Percentiles rank a stretch among this genome's conserved stretches.
phyloP scores from a whole-genome alignment of 2,329 filamentous ascomycete species.

The Apiospora kogelbergensis region DNA sequence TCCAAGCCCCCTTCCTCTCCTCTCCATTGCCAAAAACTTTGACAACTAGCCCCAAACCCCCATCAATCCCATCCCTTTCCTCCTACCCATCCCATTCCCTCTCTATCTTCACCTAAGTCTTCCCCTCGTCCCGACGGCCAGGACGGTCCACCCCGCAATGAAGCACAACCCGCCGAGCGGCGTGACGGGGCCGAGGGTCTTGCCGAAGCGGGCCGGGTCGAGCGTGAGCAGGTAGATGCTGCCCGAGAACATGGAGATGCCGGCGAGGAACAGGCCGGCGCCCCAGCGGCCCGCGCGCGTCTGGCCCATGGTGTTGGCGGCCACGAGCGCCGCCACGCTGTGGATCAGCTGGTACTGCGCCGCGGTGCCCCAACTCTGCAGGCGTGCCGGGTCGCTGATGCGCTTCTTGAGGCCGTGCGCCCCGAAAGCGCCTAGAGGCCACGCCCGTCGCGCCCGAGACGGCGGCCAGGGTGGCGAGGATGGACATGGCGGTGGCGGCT shows the following conservation, averaged over 20 bases:
- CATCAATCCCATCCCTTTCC: not conserved
- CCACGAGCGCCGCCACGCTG: constrained; percentile 58
- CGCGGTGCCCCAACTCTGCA: constrained; percentile 63
- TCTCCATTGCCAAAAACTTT: too few species aligned
- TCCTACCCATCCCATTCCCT: too few species aligned
- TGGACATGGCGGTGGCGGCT: constrained; percentile 18
- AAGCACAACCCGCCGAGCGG: constrained; percentile 63
- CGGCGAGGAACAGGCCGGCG: constrained; percentile 58
- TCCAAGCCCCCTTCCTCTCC: not conserved
- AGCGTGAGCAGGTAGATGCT: constrained; percentile 64
- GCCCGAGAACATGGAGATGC: constrained; percentile 68
- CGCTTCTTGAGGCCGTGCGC: constrained; percentile 65
- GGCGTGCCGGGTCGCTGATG: constrained; percentile 56
- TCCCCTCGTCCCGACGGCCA: constrained; percentile 30
- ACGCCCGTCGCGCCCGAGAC: constrained; percentile 63
- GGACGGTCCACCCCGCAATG: constrained; percentile 61
- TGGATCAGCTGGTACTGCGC: constrained; percentile 64
- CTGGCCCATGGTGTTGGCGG: constrained; percentile 49
- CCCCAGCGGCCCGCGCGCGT: constrained; percentile 58
- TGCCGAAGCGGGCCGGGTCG: constrained; percentile 57
- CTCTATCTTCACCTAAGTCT: not conserved
- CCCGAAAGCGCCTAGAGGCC: constrained; percentile 64
- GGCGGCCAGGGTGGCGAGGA: constrained; percentile 62
- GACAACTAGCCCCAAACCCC: not conserved
- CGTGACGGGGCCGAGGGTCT: constrained; percentile 62